Percentiles rank a stretch among this genome's conserved stretches.
phyloP scores from a whole-genome alignment of 441 rosid genomes.

The Pelargonium citronellum region DNA sequence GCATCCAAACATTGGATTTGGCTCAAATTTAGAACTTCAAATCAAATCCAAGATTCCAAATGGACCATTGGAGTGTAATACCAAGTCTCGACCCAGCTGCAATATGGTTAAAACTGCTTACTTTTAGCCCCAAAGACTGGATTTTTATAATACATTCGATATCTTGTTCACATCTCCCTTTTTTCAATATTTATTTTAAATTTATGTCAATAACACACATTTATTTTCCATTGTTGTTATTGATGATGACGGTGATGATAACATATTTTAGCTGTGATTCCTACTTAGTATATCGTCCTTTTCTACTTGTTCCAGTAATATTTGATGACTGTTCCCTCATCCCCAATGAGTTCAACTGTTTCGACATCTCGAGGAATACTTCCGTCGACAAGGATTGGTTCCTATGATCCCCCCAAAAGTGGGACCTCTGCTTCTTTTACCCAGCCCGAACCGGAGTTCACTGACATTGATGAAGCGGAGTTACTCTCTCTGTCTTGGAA shows the following conservation, averaged over 20 bases:
- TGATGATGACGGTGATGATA: background rate
- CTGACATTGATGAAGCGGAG: conserved; percentile 41
- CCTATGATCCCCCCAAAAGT: conserved; percentile 26
- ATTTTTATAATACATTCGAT: too few species aligned
- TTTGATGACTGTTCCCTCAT: conserved; percentile 26
- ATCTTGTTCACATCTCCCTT: too few species aligned
- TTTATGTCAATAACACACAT: too few species aligned
- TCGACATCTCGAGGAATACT: conserved; percentile 32
- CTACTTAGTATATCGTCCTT: conserved; percentile 19
- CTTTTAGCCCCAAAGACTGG: too few species aligned
- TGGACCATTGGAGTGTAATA: too few species aligned
- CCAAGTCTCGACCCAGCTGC: too few species aligned
- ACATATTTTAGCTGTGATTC: conserved; percentile 7
- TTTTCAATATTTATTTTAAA: too few species aligned
- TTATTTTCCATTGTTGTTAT: too few species aligned
- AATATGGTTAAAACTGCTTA: too few species aligned
- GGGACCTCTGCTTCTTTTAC: conserved; percentile 30
- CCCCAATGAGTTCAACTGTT: conserved; percentile 46
- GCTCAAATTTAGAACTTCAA: too few species aligned
- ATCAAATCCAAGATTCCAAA: too few species aligned
- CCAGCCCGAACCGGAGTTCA: conserved; percentile 29
- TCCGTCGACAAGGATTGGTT: conserved; percentile 25
- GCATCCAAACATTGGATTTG: too few species aligned
- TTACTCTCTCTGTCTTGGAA: conserved; percentile 76
- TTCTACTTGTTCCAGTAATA: conserved; percentile 14